Base-by-base conservation (phyloP, 345 rosid genomes). In the Acer campestre region DNA sequence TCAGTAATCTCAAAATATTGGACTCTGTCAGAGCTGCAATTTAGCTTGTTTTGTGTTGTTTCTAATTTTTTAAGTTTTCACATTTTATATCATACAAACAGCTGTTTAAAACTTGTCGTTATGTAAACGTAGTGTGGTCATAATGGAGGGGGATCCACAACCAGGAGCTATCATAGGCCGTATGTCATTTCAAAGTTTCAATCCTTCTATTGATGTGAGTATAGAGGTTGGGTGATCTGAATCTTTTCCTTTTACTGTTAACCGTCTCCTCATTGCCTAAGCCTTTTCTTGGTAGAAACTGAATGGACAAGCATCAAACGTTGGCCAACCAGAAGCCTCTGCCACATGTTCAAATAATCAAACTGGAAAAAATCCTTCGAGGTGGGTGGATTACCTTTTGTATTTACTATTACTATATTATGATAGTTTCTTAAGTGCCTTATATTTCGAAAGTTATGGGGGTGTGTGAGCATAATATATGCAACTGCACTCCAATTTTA, bases 141-240 rank as follows among this genome's bases (percentile, higher is more conserved):
- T 92, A 82, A 89, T 89, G 88, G 98, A 97, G 82, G 95, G 97
- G 68, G 94, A 91, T 89, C 99, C 98, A 44, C 94, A 83, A 78
- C 98, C 98, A 35, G 93, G 91, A 77, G 94, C 94, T 58, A 65
- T 76, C 61, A 68, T 86, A n/a, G 99, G 98, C 44, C 93, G 98
- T 73, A 90, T 97, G 97, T 97, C 99, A 49, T 96, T 96, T 86
- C 90, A 82, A 78, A 91, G 92, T 84, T 97, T 94, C 83, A 94
- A 93, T 84, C 98, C 99, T 67, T 86, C 92, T 74, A 87, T 91
- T 56, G 97, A 97, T 90, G 98, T 90, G 89, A 88, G 97, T 91
- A 79, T 83, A 68, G 69, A 49, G 77, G 74, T 66, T 49, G 23
- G 23, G 67, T 77, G 77, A 58, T 76, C 75, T 20, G 38, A 64